These are phyloP conservation scores for Trebouxia sp. DNA, from an alignment of 139 green algal genomes.

Conservation along the genomic window DNA sequence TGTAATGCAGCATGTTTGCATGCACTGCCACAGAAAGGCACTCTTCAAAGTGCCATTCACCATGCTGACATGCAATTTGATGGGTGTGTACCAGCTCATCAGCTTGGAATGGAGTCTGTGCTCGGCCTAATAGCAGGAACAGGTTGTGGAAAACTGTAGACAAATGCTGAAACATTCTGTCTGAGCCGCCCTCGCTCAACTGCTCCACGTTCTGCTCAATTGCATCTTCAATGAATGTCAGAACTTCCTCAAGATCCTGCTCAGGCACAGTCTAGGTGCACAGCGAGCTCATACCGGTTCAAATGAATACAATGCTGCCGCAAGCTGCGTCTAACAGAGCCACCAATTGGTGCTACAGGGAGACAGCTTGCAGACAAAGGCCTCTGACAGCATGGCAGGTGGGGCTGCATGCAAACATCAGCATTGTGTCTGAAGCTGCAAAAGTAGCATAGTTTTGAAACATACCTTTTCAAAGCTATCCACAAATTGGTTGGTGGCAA, in stretches of 20 bases:
- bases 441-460: no score
- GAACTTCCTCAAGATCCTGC: constrained; percentile 14
- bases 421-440: no score
- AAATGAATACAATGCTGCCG: no score
- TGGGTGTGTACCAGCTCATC: constrained; percentile 10
- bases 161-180: constrained; percentile 7
- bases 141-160: background rate
- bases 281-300: no score
- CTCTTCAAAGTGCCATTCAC: background rate
- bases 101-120: background rate
- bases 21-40: background rate
- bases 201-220: constrained; percentile 38
- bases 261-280: background rate
- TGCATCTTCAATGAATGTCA: constrained; percentile 34
- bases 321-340: background rate
- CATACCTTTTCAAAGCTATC: background rate
- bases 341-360: background rate
- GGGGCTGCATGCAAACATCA: background rate
- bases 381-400: background rate
- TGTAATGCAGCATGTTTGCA: background rate
- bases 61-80: background rate
- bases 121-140: background rate
- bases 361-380: background rate
- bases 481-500: background rate
- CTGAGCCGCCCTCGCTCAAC: constrained; percentile 41